These are phyloP conservation scores for Epichloe elymi DNA, from an alignment of 2,329 filamentous ascomycete genomes.

Conservation along the genomic window DNA sequence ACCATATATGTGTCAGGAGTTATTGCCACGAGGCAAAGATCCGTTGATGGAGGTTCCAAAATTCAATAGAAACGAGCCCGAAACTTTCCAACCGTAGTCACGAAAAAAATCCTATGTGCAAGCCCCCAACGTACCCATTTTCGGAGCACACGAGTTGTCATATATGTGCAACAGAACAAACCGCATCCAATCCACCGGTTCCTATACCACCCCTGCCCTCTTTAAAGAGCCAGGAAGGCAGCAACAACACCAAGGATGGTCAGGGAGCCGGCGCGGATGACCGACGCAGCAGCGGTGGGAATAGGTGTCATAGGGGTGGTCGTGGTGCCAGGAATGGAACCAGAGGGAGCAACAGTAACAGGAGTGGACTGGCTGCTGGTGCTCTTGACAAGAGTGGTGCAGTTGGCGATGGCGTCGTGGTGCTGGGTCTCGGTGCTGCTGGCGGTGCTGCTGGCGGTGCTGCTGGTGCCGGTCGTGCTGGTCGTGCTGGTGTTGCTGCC, in stretches of 20 bases:
- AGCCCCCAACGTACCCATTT: slow-evolving; percentile 5
- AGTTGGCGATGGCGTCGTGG: slow-evolving; percentile 5
- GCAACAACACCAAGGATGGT: slow-evolving; percentile 27
- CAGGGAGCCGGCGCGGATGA: slow-evolving; percentile 24
- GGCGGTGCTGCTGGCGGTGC: not conserved
- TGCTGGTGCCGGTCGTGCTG: slow-evolving; percentile 1
- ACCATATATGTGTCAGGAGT: not conserved
- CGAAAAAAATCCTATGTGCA: slow-evolving; percentile 17
- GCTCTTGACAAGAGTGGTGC: slow-evolving; percentile 12
- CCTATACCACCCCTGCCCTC: slow-evolving; percentile 3
- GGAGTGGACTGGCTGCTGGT: slow-evolving; percentile 5
- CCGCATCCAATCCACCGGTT: not conserved
- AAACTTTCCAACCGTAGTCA: slow-evolving; percentile 11
- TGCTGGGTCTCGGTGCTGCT: not conserved
- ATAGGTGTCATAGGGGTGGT: not conserved
- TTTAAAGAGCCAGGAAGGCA: slow-evolving; percentile 32
- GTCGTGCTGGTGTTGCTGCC: slow-evolving; percentile 12
- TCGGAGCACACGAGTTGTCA: slow-evolving; percentile 10
- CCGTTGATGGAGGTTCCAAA: not conserved
- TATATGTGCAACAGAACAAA: not conserved
- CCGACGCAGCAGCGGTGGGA: slow-evolving; percentile 12
- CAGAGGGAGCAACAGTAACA: slow-evolving; percentile 3
- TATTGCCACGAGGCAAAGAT: not conserved
- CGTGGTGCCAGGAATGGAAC: slow-evolving; percentile 7
- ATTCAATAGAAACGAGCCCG: not conserved